Base-by-base conservation (phyloP, 140 eudicot species). In the Anethum foeniculum region DNA sequence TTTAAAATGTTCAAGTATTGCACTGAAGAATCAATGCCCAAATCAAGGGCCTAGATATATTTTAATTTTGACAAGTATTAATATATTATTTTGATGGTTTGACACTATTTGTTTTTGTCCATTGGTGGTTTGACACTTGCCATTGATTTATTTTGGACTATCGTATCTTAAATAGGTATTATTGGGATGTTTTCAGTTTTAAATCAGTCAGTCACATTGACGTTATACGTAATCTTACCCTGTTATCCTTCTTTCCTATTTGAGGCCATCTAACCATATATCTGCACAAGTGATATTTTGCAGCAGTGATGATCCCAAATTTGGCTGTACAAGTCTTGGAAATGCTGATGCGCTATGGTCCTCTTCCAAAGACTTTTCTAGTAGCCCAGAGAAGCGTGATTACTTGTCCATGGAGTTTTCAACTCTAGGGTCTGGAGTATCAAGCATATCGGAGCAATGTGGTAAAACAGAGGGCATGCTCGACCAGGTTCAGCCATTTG, bases 261-360 rank as follows among this genome's bases (percentile, higher is more conserved):
- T 47, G 78, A 82, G 85, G 79, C 67, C 86, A 83, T 84, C 88
- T 92, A 88, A 86, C 88, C 77, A 54, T 83, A 83, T 82, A 85
- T 83, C 86, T 92, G 85, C 90, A 88, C 91, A 89, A 87, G 93
- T 86, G 92, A 86, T 78, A 77, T 91, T 88, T 91, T 88, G 87
- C 98, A 93, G 97, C 85, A 87, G 87, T 34, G 80, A 82, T 78
- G 93, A 88, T 73, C 84, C 83, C 60, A 67, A 85, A 58, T 88
- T 83, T 82, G 90, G 84, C 75, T 83, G 83, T 68, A 34, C 56
- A 77, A 86, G 84, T 67, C 86, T 83, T 56, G 84, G 86, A 30
- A 83, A 87, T 77, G 54, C 85, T 18, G 91, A 87, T 67, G 89
- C 78, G 75, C 80, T 85, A 47, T 89, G 96, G 96, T 75, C 91